These are phyloP conservation scores for Cercospora zeae-maydis DNA, from an alignment of 2,329 filamentous ascomycete genomes.

Conservation along the genomic window DNA sequence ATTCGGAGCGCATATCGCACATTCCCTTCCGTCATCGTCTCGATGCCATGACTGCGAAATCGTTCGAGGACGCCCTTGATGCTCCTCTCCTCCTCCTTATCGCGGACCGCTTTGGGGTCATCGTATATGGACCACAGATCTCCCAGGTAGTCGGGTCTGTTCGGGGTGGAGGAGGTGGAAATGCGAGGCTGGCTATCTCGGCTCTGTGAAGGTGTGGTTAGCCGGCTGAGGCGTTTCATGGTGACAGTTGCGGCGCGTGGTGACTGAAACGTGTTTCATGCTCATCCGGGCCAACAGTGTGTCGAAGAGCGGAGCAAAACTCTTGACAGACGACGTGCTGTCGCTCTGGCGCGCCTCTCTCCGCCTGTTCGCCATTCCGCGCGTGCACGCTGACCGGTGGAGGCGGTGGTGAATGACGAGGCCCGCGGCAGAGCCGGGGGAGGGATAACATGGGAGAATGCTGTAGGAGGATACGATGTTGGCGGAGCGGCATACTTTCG, in stretches of 20 bases:
- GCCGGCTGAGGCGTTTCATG: slow-evolving; percentile 1
- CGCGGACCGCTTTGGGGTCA: slow-evolving; percentile 50
- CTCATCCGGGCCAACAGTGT: background rate
- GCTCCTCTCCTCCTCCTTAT: slow-evolving; percentile 56
- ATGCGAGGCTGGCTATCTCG: background rate
- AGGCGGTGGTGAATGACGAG: slow-evolving; percentile 8
- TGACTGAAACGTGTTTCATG: slow-evolving; percentile 9
- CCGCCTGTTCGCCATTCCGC: background rate
- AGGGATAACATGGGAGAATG: background rate
- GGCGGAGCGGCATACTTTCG: slow-evolving; percentile 21
- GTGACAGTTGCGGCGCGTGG: slow-evolving; percentile 3
- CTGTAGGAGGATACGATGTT: background rate
- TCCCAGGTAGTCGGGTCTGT: slow-evolving; percentile 58
- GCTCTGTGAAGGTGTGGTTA: slow-evolving; percentile 19
- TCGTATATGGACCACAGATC: slow-evolving; percentile 61
- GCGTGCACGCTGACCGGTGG: background rate
- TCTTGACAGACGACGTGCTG: background rate
- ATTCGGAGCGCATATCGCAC: slow-evolving; percentile 59
- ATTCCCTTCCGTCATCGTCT: slow-evolving; percentile 59
- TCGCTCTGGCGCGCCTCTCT: background rate
- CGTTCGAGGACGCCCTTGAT: slow-evolving; percentile 53
- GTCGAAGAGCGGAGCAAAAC: slow-evolving; percentile 2
- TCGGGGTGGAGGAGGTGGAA: slow-evolving; percentile 2
- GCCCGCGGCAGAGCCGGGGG: background rate
- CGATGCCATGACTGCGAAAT: slow-evolving; percentile 53